These are phyloP conservation scores for Cystoisospora suis DNA, from an alignment of 169 alveolate species.

Conservation along the genomic window DNA sequence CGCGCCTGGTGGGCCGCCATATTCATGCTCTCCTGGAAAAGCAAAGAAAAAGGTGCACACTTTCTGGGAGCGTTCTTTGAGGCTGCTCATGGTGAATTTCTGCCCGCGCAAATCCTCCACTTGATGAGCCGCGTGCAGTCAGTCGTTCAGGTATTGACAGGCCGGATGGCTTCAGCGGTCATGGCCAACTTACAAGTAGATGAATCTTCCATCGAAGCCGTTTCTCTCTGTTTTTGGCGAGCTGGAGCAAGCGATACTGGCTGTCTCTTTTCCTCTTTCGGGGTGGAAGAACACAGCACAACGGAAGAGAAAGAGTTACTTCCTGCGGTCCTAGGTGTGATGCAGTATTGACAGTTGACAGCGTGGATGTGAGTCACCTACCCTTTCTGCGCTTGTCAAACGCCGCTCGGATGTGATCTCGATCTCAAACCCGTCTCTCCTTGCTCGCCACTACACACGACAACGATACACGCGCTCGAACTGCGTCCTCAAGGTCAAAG, in stretches of 20 bases:
- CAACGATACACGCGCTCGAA: too few relatives aligned
- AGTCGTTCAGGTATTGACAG: too few relatives aligned
- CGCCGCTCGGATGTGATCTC: slow-evolving; percentile 5
- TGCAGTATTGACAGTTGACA: too few relatives aligned
- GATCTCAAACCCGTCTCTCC: background rate
- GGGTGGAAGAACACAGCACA: too few relatives aligned
- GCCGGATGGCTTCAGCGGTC: too few relatives aligned
- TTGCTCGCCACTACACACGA: slow-evolving; percentile 1
- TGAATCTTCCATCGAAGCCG: background rate
- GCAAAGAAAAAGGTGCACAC: too few relatives aligned
- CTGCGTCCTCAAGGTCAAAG: too few relatives aligned
- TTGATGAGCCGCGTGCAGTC: too few relatives aligned
- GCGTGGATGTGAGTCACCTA: background rate
- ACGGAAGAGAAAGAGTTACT: background rate
- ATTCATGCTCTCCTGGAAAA: background rate
- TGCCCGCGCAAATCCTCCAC: too few relatives aligned
- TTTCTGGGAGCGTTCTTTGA: too few relatives aligned
- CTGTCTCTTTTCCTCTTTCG: background rate
- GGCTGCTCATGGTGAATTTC: too few relatives aligned
- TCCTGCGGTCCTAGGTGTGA: background rate
- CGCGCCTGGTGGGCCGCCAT: background rate
- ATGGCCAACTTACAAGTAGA: slow-evolving; percentile 9
- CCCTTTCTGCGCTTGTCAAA: background rate
- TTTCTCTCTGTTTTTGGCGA: background rate
- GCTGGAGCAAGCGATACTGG: background rate